Conservation (phyloP, 192 early-diverging fungal genomes). For the Funneliformis geosporum region DNA sequence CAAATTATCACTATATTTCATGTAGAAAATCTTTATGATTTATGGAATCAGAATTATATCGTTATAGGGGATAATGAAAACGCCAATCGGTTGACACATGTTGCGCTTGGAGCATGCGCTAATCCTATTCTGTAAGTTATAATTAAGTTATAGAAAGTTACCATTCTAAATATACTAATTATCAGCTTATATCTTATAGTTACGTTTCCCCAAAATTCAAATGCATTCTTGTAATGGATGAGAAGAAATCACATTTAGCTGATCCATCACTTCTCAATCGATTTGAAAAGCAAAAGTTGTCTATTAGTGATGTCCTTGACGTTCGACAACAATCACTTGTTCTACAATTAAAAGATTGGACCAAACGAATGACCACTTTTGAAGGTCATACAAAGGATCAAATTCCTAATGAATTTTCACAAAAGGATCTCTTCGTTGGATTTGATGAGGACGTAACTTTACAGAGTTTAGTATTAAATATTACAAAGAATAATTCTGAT, state of each 20-base stretch:
- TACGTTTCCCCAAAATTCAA: slow-evolving; percentile 19
- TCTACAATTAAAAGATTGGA: slow-evolving; percentile 11
- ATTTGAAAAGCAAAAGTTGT: slow-evolving; percentile 19
- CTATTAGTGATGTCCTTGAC: slow-evolving; percentile 6
- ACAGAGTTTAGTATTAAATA: slow-evolving; percentile 18
- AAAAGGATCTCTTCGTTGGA: slow-evolving; percentile 25
- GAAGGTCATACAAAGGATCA: not conserved
- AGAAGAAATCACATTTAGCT: not conserved
- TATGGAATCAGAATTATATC: slow-evolving; percentile 36
- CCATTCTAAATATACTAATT: not conserved
- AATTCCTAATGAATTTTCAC: not conserved
- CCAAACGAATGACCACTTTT: not conserved
- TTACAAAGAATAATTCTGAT: not conserved
- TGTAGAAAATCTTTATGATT: slow-evolving; percentile 26
- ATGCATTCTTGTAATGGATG: slow-evolving; percentile 29
- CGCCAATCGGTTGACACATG: slow-evolving; percentile 13
- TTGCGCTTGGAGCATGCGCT: slow-evolving; percentile 25
- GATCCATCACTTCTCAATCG: slow-evolving; percentile 28
- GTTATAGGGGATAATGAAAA: not conserved
- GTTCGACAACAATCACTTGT: not conserved
- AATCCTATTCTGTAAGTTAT: slow-evolving; percentile 25
- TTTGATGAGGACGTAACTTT: slow-evolving; percentile 29
- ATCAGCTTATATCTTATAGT: not conserved
- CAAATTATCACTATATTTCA: not conserved
- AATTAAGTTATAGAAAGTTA: not conserved